Evolutionary conservation across 2,329 filamentous ascomycete genomes (phyloP).

Genomic region (Onygena corvina): DNA sequence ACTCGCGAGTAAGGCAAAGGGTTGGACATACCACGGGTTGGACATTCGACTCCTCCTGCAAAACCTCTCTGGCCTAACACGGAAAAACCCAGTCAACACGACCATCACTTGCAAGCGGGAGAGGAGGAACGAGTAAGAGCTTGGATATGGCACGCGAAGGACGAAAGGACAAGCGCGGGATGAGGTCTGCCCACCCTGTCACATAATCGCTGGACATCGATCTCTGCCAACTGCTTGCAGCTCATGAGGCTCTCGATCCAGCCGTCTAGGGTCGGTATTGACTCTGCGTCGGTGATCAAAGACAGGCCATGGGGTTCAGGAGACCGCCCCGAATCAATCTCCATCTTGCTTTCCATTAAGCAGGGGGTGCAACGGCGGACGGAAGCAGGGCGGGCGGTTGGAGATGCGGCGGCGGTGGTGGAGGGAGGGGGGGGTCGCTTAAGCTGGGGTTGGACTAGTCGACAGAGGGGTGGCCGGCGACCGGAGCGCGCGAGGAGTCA

Average conservation of each 20-base stretch:
- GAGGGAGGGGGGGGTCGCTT: slow-evolving; percentile 1
- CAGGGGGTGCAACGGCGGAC: background rate
- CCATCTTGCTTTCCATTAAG: slow-evolving; percentile 97
- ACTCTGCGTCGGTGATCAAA: slow-evolving; percentile 67
- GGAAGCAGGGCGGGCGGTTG: background rate
- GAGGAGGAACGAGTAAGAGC: slow-evolving; percentile 5
- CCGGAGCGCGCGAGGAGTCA: too few species aligned
- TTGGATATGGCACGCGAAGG: background rate
- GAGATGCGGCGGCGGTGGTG: background rate
- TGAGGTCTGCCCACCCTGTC: slow-evolving; percentile 65
- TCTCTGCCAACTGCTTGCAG: slow-evolving; percentile 95
- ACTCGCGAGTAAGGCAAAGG: too few species aligned
- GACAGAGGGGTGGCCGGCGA: background rate
- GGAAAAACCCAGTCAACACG: slow-evolving; percentile 10
- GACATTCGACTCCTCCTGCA: slow-evolving; percentile 96
- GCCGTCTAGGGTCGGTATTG: slow-evolving; percentile 84
- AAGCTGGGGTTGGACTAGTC: background rate
- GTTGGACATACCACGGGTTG: slow-evolving; percentile 74
- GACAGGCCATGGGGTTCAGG: slow-evolving; percentile 66
- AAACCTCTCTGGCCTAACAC: slow-evolving; percentile 73
- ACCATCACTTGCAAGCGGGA: background rate
- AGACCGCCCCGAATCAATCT: slow-evolving; percentile 76
- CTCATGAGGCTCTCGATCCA: slow-evolving; percentile 98
- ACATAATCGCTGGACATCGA: slow-evolving; percentile 90
- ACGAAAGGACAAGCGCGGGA: background rate